Conservation (phyloP, 257 asterid species). For the Solanum ossicruentum region DNA sequence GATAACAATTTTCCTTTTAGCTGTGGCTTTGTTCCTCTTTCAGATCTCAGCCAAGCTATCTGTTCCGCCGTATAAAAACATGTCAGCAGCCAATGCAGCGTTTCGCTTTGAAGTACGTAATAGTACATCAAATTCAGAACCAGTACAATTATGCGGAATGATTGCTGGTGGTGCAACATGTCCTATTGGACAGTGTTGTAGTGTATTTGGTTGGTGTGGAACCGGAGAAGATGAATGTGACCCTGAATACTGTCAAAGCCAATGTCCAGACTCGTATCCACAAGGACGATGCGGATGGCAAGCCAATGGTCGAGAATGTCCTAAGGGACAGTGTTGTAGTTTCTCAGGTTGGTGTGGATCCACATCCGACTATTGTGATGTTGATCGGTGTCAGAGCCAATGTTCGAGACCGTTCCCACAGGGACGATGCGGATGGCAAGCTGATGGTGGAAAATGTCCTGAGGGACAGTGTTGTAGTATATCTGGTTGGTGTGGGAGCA, state of each 20-base stretch:
- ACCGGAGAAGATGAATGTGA: background rate
- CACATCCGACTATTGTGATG: background rate
- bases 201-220: background rate
- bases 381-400: background rate
- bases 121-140: no score
- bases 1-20: no score
- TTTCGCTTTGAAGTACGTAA: no score
- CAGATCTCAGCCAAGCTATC: no score
- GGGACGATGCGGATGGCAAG: background rate
- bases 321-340: background rate
- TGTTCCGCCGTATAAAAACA: no score
- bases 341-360: background rate
- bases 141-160: background rate
- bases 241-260: background rate
- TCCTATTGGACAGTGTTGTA: background rate
- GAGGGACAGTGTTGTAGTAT: background rate
- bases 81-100: no score
- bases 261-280: background rate
- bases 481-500: background rate
- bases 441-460: background rate
- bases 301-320: background rate
- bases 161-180: background rate
- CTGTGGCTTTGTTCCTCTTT: no score
- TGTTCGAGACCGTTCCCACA: background rate
- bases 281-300: background rate